Evolutionary conservation across 2,329 filamentous ascomycete species (phyloP).

Genomic region (Paecilomyces fulvus): DNA sequence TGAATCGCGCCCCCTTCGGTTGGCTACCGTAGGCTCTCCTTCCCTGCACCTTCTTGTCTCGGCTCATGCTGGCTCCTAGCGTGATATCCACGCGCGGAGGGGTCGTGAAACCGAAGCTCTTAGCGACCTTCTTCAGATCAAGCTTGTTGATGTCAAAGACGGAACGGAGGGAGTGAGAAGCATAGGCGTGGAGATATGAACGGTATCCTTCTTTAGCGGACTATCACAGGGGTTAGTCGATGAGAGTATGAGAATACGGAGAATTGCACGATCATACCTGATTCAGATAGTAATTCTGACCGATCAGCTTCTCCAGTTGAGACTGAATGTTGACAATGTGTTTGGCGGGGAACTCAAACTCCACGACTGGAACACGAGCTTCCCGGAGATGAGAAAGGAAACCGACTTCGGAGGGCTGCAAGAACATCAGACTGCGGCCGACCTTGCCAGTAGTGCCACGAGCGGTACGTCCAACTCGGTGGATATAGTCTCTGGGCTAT

Average conservation of each 20-base stretch:
- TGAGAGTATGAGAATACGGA: constrained; percentile 5
- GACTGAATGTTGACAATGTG: constrained; percentile 87
- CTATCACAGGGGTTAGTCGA: constrained; percentile 21
- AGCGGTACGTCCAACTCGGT: constrained; percentile 91
- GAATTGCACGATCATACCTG: constrained; percentile 46
- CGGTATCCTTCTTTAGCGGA: constrained; percentile 67
- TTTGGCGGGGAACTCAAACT: constrained; percentile 89
- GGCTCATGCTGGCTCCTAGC: constrained; percentile 65
- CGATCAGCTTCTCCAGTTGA: constrained; percentile 88
- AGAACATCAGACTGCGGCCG: constrained; percentile 80
- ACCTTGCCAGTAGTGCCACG: constrained; percentile 72
- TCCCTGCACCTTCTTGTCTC: constrained; percentile 56
- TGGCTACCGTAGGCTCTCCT: constrained; percentile 71
- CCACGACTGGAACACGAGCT: constrained; percentile 83
- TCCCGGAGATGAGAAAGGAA: constrained; percentile 89
- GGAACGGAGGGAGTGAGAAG: constrained; percentile 72
- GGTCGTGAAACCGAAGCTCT: constrained; percentile 70
- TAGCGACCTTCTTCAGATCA: constrained; percentile 74
- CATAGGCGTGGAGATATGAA: constrained; percentile 91
- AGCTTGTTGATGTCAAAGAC: constrained; percentile 78
- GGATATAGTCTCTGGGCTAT: constrained; percentile 76
- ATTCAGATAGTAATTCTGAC: constrained; percentile 94
- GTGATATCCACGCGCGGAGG: constrained; percentile 74
- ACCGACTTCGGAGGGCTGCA: constrained; percentile 84
- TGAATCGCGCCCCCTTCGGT: constrained; percentile 54